Percentiles rank a stretch among this genome's conserved stretches.
phyloP scores from a whole-genome alignment of 2,329 filamentous ascomycete genomes.

The Dothideomycetidae sp. region DNA sequence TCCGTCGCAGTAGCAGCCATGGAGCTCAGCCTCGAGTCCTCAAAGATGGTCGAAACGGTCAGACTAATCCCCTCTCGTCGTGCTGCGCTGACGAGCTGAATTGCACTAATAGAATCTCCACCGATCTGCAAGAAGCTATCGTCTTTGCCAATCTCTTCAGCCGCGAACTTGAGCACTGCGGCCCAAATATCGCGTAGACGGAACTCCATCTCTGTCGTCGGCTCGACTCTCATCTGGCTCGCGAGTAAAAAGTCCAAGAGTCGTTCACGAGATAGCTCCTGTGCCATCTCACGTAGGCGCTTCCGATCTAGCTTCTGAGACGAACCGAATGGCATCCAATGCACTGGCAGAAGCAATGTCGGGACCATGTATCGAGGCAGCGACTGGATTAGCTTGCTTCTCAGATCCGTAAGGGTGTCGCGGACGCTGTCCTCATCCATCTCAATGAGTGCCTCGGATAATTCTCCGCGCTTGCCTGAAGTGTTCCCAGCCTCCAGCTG shows the following conservation, averaged over 20 bases:
- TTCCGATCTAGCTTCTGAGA: background rate
- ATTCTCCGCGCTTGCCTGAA: background rate
- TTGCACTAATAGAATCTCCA: conserved; percentile 46
- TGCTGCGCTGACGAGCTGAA: conserved; percentile 45
- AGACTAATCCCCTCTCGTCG: conserved; percentile 34
- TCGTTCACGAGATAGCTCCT: background rate
- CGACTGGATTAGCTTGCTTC: background rate
- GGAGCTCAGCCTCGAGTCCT: background rate
- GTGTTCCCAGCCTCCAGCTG: background rate
- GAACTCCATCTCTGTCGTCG: conserved; percentile 13
- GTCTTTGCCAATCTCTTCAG: conserved; percentile 9
- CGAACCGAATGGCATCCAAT: background rate
- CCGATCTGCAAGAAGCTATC: conserved; percentile 43
- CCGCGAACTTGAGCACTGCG: conserved; percentile 25
- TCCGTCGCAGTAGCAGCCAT: conserved; percentile 1
- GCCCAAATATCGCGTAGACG: conserved; percentile 30
- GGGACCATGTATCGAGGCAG: background rate
- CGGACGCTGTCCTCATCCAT: background rate
- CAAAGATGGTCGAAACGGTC: conserved; percentile 1
- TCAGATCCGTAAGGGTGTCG: background rate
- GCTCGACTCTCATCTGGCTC: background rate
- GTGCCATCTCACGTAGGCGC: background rate
- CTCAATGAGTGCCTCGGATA: background rate
- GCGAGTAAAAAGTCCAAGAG: background rate
- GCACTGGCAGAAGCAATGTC: background rate